These are phyloP conservation scores for Fraxinus sp. DNA, from an alignment of 305 asterid genomes.

Conservation along the genomic window DNA sequence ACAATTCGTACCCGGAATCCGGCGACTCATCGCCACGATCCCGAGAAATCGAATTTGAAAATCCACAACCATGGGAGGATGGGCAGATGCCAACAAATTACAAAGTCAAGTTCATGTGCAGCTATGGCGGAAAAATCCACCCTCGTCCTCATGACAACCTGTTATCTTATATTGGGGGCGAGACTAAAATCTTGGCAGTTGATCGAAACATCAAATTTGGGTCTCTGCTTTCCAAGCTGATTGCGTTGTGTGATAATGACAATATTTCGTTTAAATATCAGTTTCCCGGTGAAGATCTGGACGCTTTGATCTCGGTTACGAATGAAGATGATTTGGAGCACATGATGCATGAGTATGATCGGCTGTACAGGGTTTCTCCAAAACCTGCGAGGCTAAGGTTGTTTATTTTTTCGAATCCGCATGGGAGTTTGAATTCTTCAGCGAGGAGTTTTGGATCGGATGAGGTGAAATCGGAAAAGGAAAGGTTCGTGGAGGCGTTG, in stretches of 20 bases:
- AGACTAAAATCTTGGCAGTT: conserved; percentile 75
- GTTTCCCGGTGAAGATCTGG: conserved; percentile 92
- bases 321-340: conserved; percentile 87
- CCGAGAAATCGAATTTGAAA: conserved; percentile 80
- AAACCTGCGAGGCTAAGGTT: conserved; percentile 78
- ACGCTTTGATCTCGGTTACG: conserved; percentile 83
- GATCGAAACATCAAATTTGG: conserved; percentile 56
- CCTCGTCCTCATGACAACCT: conserved; percentile 83
- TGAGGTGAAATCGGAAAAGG: conserved; percentile 81
- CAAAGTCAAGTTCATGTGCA: conserved; percentile 71
- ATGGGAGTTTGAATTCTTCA: conserved; percentile 40
- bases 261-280: conserved; percentile 73
- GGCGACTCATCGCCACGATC: conserved; percentile 92
- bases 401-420: conserved; percentile 55
- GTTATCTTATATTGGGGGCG: conserved; percentile 72
- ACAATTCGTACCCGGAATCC: conserved; percentile 71
- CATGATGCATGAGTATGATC: conserved; percentile 90
- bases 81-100: conserved; percentile 39
- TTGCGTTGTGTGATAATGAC: conserved; percentile 50
- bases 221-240: conserved; percentile 44
- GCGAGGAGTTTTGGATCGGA: conserved; percentile 71
- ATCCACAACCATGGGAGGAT: conserved; percentile 81
- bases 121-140: conserved; percentile 79
- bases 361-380: conserved; percentile 59
- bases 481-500: conserved; percentile 81